Evolutionary conservation across 169 alveolate genomes (phyloP), one percentile per base, ranked within the genome.

Genomic region (Plasmodium billcollinsi): DNA sequence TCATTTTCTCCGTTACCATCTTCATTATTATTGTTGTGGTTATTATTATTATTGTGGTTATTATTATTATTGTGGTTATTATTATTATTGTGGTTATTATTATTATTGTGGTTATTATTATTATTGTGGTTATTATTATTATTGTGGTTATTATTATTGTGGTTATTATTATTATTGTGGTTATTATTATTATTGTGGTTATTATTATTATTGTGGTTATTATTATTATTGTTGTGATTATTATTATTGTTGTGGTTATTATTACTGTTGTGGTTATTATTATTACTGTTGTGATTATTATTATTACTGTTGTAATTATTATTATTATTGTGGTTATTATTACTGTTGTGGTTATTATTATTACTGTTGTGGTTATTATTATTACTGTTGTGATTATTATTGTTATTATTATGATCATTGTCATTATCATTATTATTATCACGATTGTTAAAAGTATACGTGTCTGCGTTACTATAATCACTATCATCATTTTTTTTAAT

Each of bases 1-100:
- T 39, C 69, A 20, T 85, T 85, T 20, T 71, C 73, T 15, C 62
- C 75, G 20, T 86, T 88, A 4, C 73, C 88, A 15, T 65, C 45
- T 6, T 59, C 88, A 15, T 80, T 29, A 5, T 66, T 66, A 0
- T 20, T 66, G 3, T 54, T 58, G 2, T 43, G 39, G 11, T 43
- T 20, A 18, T 14, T 6, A 24, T 33, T 14, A 24, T 47, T 56
- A 0, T 45, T 21, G 15, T 20, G 18, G 56, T 56, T 1, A 20
- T 52, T 18, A 8, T 21, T 8, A 11, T 43, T 56, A 6, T 26
- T 26, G 9, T 39, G 9, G 2, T 56, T 15, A 5, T 52, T 20
- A 8, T 49, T 18, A 3, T 15, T 49, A 12, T 26, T 14, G 6
- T 29, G 18, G 18, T 1, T 20, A 8, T n/a, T 26, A 45, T 21